Percentiles rank a stretch among this genome's conserved stretches.
Conservation (phyloP, 2,329 filamentous ascomycete genomes). For the Penicillium frequentans region DNA sequence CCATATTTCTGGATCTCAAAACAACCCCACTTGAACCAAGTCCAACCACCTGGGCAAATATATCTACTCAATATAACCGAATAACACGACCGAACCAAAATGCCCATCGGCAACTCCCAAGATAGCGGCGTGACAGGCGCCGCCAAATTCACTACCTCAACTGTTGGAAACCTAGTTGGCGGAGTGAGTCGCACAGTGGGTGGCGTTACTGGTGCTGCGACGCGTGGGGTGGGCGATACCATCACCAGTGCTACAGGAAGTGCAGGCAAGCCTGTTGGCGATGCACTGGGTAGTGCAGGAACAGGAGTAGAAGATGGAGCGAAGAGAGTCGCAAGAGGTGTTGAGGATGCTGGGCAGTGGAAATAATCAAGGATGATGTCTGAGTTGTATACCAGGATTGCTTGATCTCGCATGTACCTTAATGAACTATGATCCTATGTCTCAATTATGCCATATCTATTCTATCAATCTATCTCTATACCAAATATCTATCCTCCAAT, state of each 20-base stretch:
- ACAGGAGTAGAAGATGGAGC: slow-evolving; percentile 56
- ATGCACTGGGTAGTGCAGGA: slow-evolving; percentile 55
- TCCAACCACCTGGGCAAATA: not conserved
- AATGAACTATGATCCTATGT: not conserved
- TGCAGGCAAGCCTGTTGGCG: slow-evolving; percentile 56
- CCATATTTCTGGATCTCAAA: not conserved
- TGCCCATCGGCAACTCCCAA: slow-evolving; percentile 23
- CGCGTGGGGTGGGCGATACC: slow-evolving; percentile 59
- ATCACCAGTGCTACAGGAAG: slow-evolving; percentile 56
- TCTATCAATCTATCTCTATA: not conserved
- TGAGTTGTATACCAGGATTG: not conserved
- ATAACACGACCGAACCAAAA: slow-evolving; percentile 3
- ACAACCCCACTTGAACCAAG: not conserved
- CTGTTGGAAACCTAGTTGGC: slow-evolving; percentile 57
- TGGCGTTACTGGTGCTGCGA: slow-evolving; percentile 56
- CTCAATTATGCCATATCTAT: not conserved
- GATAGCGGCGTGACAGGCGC: slow-evolving; percentile 50
- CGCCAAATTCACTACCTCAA: slow-evolving; percentile 57
- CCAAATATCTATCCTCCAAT: not conserved
- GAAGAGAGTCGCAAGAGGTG: slow-evolving; percentile 52
- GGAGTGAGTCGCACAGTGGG: slow-evolving; percentile 55
- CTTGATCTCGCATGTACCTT: too few relatives aligned
- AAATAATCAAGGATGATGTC: slow-evolving; percentile 6
- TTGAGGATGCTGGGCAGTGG: slow-evolving; percentile 61
- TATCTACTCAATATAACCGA: not conserved